Base-by-base conservation (phyloP, 768 basidiomycete species). In the Tulasnella sp. region DNA sequence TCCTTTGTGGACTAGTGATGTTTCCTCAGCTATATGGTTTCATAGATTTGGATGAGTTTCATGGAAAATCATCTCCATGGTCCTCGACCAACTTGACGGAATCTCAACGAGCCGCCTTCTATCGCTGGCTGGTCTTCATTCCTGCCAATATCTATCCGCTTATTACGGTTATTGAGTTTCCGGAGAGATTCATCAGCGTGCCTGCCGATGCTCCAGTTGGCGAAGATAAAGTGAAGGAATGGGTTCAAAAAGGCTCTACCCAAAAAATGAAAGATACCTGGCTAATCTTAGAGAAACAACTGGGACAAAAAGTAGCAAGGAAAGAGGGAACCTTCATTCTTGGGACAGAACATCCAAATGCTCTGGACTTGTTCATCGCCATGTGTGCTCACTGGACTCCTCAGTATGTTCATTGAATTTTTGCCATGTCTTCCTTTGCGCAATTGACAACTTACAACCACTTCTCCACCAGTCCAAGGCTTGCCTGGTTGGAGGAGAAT, bases 131-230 rank as follows among this genome's bases (percentile, higher is more conserved):
- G 1, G 53, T 54, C 40, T 49, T 32, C 32, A 33, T 49, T 16
- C 47, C 53, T 12, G 53, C 47, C 28, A 45, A 48, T 20, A 37
- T 54, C 44, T 54, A 48, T 32, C 29, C 53, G 1, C 39, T 39
- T 1, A 34, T 54, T n/a, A 54, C 46, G n/a, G n/a, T 28, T 32
- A 15, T 48, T n/a, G 47, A 54, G 27, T 48, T 48, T 29, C 53
- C 53, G 0, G 53, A 42, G 20, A 35, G 53, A 15, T 54, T 16
- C 39, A 31, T 48, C n/a, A 25, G n/a, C 0, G 39, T 54, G n/a
- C 53, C 53, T 7, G 28, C 16, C 24, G 53, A 49, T 27, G 33
- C 34, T 15, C 20, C 34, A 4, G 47, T 40, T 8, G 33, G 35
- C 5, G 22, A 16, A 7, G 47, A 48, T 42, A 19, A 48, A 7